Base-by-base conservation (phyloP, 2,329 filamentous ascomycete species). In the Dendrostoma leiphaemia region DNA sequence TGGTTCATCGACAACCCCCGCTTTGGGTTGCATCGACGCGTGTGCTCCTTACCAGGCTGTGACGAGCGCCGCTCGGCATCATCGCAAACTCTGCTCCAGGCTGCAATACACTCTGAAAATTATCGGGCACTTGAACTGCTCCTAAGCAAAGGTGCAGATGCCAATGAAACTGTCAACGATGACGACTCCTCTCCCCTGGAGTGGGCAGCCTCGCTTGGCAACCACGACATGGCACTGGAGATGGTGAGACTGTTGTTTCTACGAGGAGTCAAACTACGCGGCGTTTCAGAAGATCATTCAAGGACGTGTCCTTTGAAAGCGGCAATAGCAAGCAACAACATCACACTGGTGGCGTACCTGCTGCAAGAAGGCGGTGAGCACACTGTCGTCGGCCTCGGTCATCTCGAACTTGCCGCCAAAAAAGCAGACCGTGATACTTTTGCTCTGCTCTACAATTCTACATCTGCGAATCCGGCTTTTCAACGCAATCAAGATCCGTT, bases 141-240 rank as follows among this genome's bases (percentile, higher is more conserved):
- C 3, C 10, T 46, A 8, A 7, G 28, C 6, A 23, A 19, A 2
- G 40, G 31, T 4, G 40, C 40, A 24, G 24, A 46, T 7, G 17
- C 24, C 8, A n/a, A 29, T 21, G 17, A 13, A 9, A n/a, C 37
- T 7, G 9, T 12, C 12, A 10, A 10, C 7, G 7, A 3, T 0
- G 4, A 2, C 15, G 6, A 13, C 2, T 4, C 1, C 0, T 23
- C 40, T 1, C 31, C 49, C 8, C 2, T 51, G 2, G 17, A 37
- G 13, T 24, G 8, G 1, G 40, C 31, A 4, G 31, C 49, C 8
- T 3, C 1, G 1, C 4, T 13, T 15, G 1, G 0, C 0, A 4
- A 8, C 3, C 40, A 37, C 13, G 23, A 29, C 6, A 12, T 24
- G 1, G 49, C 40, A 21, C 5, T 7, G 1, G 3, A 3, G 10